A percentile compares a stretch with the other conserved stretches of the same genome.
phyloP scores from a whole-genome alignment of 2,329 filamentous ascomycete genomes.

The Aspergillus felis region DNA sequence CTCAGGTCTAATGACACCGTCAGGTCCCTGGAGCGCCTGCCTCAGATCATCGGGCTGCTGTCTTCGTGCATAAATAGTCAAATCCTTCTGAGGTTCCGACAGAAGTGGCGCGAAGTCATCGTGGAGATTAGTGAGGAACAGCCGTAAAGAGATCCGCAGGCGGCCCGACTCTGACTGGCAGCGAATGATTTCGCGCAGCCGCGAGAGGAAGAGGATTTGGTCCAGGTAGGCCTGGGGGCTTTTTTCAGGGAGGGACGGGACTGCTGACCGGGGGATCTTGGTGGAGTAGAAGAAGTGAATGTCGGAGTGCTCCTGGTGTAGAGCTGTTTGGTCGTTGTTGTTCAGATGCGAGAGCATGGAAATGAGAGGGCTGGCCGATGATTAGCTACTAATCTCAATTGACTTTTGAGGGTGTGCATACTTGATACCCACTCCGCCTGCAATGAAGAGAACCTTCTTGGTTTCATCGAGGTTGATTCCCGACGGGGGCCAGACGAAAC shows the following conservation, averaged over 20 bases:
- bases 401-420: conserved; percentile 29
- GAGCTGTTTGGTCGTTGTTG: conserved; percentile 35
- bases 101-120: conserved; percentile 6
- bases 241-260: neutral
- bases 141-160: conserved; percentile 29
- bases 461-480: conserved; percentile 43
- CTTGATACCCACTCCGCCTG: conserved; percentile 81
- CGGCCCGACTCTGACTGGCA: conserved; percentile 23
- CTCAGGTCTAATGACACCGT: conserved; percentile 22
- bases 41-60: conserved; percentile 36
- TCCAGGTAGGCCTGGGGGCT: conserved; percentile 16
- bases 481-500: conserved; percentile 69
- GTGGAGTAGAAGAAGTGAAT: conserved; percentile 64
- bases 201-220: conserved; percentile 46
- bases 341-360: conserved; percentile 65
- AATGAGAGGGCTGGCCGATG: conserved; percentile 58
- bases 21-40: conserved; percentile 26
- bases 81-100: conserved; percentile 16
- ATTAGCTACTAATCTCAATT: conserved; percentile 5
- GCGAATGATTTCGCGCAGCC: conserved; percentile 38
- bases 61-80: conserved; percentile 28
- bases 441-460: conserved; percentile 66
- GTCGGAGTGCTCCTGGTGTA: conserved; percentile 30
- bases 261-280: conserved; percentile 32
- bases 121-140: conserved; percentile 30